Conservation (phyloP, 2,329 filamentous ascomycete species). For the Hypoxylon sp. region DNA sequence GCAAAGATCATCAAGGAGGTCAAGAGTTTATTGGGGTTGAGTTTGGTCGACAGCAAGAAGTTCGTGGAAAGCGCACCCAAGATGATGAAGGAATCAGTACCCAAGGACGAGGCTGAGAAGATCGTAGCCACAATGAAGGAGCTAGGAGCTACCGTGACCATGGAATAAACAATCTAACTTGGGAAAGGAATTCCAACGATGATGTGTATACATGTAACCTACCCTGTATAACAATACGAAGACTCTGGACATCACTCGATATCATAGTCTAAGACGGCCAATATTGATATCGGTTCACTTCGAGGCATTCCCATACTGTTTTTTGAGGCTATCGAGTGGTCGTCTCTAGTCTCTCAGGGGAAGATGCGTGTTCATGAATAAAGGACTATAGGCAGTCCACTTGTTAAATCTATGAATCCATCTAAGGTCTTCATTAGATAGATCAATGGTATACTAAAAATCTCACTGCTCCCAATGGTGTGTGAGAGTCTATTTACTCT, state of each 20-base stretch:
- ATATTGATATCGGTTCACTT: background rate
- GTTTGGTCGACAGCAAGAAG: conserved; percentile 99
- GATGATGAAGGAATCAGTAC: conserved; percentile 98
- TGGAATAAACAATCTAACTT: conserved; percentile 77
- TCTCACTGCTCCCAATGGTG: background rate
- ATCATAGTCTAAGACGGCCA: background rate
- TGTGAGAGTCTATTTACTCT: background rate
- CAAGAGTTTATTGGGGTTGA: conserved; percentile 94
- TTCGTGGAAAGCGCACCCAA: conserved; percentile 99
- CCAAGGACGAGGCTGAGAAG: conserved; percentile 99
- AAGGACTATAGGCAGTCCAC: background rate
- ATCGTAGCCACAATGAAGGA: conserved; percentile 95
- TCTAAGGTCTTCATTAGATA: background rate
- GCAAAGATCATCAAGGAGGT: conserved; percentile 99
- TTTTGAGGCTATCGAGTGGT: background rate
- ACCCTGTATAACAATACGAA: conserved; percentile 53
- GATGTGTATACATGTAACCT: conserved; percentile 54
- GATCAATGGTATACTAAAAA: no score
- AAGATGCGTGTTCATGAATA: background rate
- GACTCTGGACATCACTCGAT: conserved; percentile 4
- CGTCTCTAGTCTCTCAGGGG: background rate
- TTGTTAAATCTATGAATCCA: no score
- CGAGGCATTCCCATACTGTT: background rate
- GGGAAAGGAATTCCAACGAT: conserved; percentile 22
- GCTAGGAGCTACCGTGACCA: conserved; percentile 87